Percentiles rank a stretch among this genome's conserved stretches.
Evolutionary conservation across 139 green algal genomes (phyloP).

Genomic region (Picochlorum sp.): DNA sequence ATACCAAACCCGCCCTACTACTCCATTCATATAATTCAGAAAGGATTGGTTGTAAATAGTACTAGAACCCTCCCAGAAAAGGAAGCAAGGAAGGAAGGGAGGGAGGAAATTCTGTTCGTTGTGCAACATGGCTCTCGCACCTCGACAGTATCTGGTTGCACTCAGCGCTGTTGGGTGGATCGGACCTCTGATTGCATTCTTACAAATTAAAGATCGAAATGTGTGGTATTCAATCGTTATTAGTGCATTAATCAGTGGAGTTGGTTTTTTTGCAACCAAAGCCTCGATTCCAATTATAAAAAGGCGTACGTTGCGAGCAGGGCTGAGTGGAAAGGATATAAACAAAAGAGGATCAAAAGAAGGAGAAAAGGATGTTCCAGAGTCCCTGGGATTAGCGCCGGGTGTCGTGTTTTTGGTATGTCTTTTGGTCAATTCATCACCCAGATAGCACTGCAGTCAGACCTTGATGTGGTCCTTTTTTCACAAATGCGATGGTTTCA

Average conservation of each 20-base stretch:
- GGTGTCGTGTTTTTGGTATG: slow-evolving; percentile 78
- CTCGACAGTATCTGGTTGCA: not conserved
- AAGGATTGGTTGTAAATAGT: too few relatives aligned
- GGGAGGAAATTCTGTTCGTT: too few relatives aligned
- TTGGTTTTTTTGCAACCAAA: slow-evolving; percentile 55
- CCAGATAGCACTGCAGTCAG: not conserved
- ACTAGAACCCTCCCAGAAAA: too few relatives aligned
- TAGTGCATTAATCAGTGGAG: slow-evolving; percentile 33
- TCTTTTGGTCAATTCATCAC: not conserved
- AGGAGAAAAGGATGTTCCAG: slow-evolving; percentile 73
- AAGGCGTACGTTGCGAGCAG: slow-evolving; percentile 24
- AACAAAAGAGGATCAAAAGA: slow-evolving; percentile 75
- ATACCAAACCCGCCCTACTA: too few relatives aligned
- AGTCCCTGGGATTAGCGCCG: slow-evolving; percentile 78
- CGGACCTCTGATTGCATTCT: not conserved
- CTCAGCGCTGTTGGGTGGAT: not conserved
- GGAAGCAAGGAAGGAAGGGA: too few relatives aligned
- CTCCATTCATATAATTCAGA: too few relatives aligned
- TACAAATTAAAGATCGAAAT: slow-evolving; percentile 6
- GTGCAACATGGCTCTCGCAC: not conserved
- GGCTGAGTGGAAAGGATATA: slow-evolving; percentile 81
- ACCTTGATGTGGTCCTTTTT: too few relatives aligned
- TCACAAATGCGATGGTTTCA: not conserved
- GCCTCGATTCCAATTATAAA: slow-evolving; percentile 58
- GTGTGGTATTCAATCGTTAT: slow-evolving; percentile 15